These are phyloP conservation scores for Cladosporium sp. DNA, from an alignment of 2,329 filamentous ascomycete species.

Conservation along the genomic window DNA sequence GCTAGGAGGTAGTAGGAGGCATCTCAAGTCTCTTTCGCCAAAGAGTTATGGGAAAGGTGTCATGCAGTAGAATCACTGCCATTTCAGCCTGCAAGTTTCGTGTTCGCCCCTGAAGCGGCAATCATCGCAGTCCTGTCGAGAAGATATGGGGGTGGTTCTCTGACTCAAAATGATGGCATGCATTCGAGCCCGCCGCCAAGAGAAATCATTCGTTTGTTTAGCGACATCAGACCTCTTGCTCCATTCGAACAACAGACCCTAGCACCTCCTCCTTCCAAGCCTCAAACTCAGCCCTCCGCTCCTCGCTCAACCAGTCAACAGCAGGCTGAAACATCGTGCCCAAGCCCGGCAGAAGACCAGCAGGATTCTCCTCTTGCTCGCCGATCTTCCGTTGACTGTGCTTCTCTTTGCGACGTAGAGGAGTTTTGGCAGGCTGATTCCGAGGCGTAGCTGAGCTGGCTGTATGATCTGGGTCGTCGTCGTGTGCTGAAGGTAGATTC, in stretches of 20 bases:
- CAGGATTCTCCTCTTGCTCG: conserved; percentile 21
- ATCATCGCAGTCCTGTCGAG: no score
- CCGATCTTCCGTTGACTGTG: conserved; percentile 19
- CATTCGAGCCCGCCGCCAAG: no score
- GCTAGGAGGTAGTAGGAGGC: no score
- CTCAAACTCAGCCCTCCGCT: conserved; percentile 57
- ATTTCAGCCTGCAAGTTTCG: no score
- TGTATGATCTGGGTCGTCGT: not conserved
- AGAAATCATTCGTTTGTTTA: no score
- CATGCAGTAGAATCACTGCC: no score
- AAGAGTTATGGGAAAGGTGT: no score
- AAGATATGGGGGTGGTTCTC: no score
- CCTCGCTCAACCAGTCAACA: conserved; percentile 66
- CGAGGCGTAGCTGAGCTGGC: conserved; percentile 12
- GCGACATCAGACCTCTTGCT: conserved; percentile 21
- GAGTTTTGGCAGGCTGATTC: conserved; percentile 27
- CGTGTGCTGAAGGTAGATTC: not conserved
- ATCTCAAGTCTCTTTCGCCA: no score
- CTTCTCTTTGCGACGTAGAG: conserved; percentile 33
- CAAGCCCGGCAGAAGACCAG: conserved; percentile 42
- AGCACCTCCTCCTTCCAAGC: conserved; percentile 62
- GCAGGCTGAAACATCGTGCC: conserved; percentile 71
- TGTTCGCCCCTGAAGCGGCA: no score
- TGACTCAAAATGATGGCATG: no score
- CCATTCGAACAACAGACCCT: conserved; percentile 50